phyloP scores from a whole-genome alignment of 2,329 filamentous ascomycete species.

The Penicillium sp. region DNA sequence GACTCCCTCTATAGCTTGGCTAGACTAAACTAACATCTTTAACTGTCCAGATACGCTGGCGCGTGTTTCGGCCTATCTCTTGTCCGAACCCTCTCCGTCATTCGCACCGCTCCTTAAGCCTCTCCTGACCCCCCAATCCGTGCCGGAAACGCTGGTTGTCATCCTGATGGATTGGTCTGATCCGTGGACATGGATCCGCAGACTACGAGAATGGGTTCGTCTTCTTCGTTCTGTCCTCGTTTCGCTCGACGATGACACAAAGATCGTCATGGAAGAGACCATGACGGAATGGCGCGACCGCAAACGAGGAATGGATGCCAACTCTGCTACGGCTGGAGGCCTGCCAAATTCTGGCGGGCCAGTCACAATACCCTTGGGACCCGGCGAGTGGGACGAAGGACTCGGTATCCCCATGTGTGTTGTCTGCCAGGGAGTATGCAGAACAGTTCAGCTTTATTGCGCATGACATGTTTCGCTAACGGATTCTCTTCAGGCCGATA shows the following conservation, averaged over 20 bases:
- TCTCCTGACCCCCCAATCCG: constrained; percentile 74
- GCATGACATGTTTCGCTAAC: constrained; percentile 18
- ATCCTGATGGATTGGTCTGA: constrained; percentile 94
- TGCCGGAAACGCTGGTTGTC: constrained; percentile 80
- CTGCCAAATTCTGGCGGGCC: constrained; percentile 60
- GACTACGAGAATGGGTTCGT: constrained; percentile 83
- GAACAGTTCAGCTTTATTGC: not conserved
- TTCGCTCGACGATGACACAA: constrained; percentile 68
- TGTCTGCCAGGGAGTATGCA: constrained; percentile 84
- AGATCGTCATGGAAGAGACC: constrained; percentile 78
- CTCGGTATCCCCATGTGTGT: constrained; percentile 83
- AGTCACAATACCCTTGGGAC: constrained; percentile 70
- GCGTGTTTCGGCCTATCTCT: constrained; percentile 79
- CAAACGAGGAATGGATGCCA: constrained; percentile 57
- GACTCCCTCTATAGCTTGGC: not conserved
- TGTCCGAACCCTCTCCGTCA: constrained; percentile 75
- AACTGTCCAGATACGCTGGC: constrained; percentile 71
- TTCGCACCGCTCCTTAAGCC: constrained; percentile 80
- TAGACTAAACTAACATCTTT: constrained; percentile 3
- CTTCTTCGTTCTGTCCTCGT: constrained; percentile 72
- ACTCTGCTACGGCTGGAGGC: constrained; percentile 51
- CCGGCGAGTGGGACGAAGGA: constrained; percentile 89
- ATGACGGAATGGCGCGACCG: constrained; percentile 75
- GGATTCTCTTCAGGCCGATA: constrained; percentile 60
- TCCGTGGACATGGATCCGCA: constrained; percentile 86